Percentiles rank a stretch among this genome's conserved stretches.
Conservation (phyloP, 2,329 filamentous ascomycete genomes). For the Cladobotryum mycophilum region DNA sequence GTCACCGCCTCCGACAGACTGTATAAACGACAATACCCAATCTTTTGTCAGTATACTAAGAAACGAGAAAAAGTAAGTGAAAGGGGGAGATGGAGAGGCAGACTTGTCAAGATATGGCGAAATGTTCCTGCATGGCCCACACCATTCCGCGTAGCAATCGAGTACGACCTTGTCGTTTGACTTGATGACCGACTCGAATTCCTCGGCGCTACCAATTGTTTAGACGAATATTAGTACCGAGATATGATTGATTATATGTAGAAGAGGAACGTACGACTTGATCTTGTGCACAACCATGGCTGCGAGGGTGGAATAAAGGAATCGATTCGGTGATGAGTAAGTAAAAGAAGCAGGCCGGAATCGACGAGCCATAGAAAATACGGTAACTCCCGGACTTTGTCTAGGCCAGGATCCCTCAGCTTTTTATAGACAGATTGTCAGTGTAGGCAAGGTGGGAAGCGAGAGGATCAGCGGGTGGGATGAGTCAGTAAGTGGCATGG, state of each 20-base stretch:
- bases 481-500: too few relatives aligned
- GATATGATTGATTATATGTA: too few relatives aligned
- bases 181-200: slow-evolving; percentile 51
- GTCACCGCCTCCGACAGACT: slow-evolving; percentile 29
- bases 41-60: not conserved
- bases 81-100: not conserved
- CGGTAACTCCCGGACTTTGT: too few relatives aligned
- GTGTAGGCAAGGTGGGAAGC: too few relatives aligned
- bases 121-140: slow-evolving; percentile 88
- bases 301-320: slow-evolving; percentile 31
- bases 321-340: slow-evolving; percentile 12
- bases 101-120: slow-evolving; percentile 52
- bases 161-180: slow-evolving; percentile 59
- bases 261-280: slow-evolving; percentile 21
- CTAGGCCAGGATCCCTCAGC: too few relatives aligned
- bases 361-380: not conserved
- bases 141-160: slow-evolving; percentile 87
- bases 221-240: not conserved
- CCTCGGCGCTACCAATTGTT: slow-evolving; percentile 41
- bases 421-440: too few relatives aligned
- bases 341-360: slow-evolving; percentile 14
- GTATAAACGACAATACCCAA: not conserved
- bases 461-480: too few relatives aligned
- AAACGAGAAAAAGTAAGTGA: not conserved
- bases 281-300: slow-evolving; percentile 42